Evolutionary conservation across 2,329 filamentous ascomycete species (phyloP).

Genomic region (Aciculosporium take): DNA sequence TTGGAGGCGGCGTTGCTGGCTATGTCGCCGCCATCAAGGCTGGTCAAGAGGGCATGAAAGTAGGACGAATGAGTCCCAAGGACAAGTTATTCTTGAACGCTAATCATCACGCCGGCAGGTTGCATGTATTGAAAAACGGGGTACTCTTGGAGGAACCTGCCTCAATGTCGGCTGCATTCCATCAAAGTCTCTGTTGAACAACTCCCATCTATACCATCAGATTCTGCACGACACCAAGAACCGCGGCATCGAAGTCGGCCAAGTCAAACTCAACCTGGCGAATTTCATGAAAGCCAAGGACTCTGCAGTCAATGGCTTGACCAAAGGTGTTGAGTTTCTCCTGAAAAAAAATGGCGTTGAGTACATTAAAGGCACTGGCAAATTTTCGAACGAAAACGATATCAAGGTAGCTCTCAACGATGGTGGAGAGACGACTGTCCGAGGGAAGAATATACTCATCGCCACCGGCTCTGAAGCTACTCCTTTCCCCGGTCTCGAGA

Average conservation of each 20-base stretch:
- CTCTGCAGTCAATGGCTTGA: conserved; percentile 71
- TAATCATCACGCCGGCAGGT: conserved; percentile 40
- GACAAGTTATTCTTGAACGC: conserved; percentile 1
- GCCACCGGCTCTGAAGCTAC: conserved; percentile 92
- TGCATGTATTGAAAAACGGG: conserved; percentile 96
- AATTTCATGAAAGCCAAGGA: conserved; percentile 99
- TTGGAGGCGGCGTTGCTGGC: conserved; percentile 93
- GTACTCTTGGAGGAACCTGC: conserved; percentile 87
- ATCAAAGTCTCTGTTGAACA: conserved; percentile 96
- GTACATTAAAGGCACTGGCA: conserved; percentile 86
- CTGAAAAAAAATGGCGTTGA: conserved; percentile 99
- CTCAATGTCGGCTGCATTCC: conserved; percentile 98
- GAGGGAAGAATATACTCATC: conserved; percentile 95
- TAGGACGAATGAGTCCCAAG: conserved; percentile 21
- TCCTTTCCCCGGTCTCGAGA: conserved; percentile 86
- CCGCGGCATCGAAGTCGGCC: conserved; percentile 91
- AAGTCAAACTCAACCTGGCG: conserved; percentile 88
- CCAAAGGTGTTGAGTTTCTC: conserved; percentile 94
- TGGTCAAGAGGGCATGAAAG: conserved; percentile 92
- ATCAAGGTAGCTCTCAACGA: conserved; percentile 82
- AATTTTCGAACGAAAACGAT: conserved; percentile 80
- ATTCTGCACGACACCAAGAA: conserved; percentile 93
- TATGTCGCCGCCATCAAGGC: conserved; percentile 99
- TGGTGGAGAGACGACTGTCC: conserved; percentile 75
- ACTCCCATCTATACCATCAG: conserved; percentile 96